Evolutionary conservation across 768 basidiomycete species (phyloP).

Genomic region (Imleria badia): DNA sequence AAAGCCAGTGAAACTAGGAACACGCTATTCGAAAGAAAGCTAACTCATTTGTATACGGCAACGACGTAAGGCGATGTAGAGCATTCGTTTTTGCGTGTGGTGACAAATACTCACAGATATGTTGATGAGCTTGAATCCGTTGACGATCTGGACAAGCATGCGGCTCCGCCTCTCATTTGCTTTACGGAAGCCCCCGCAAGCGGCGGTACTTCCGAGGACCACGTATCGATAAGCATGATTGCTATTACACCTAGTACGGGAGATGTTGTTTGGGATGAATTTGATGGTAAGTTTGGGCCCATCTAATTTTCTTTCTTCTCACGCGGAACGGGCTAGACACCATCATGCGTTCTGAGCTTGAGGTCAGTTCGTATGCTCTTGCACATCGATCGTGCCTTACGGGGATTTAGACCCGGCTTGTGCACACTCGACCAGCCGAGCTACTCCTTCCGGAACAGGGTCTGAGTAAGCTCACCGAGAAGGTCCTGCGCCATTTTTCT

Average conservation of each 20-base stretch:
- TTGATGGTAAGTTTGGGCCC: slow-evolving; percentile 54
- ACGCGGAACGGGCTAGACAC: slow-evolving; percentile 49
- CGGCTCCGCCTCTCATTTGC: slow-evolving; percentile 70
- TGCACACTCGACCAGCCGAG: slow-evolving; percentile 82
- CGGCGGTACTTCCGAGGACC: slow-evolving; percentile 16
- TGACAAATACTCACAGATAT: slow-evolving; percentile 50
- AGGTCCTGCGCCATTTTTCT: slow-evolving; percentile 71
- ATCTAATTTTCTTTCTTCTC: neutral
- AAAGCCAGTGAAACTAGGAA: slow-evolving; percentile 76
- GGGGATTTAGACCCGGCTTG: slow-evolving; percentile 69
- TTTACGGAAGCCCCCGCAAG: slow-evolving; percentile 51
- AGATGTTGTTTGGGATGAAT: slow-evolving; percentile 92
- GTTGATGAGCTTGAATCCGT: slow-evolving; percentile 76
- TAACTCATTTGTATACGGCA: slow-evolving; percentile 82
- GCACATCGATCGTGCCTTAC: neutral
- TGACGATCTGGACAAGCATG: slow-evolving; percentile 56
- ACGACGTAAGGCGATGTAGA: slow-evolving; percentile 61
- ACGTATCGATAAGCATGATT: slow-evolving; percentile 67
- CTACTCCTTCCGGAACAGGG: slow-evolving; percentile 61
- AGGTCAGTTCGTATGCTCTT: slow-evolving; percentile 45
- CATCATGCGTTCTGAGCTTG: slow-evolving; percentile 84
- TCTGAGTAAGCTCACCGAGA: slow-evolving; percentile 68
- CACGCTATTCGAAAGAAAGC: slow-evolving; percentile 66
- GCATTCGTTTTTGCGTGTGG: neutral
- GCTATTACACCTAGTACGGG: slow-evolving; percentile 85